phyloP scores from a whole-genome alignment of 176 grass and related monocot species.

The Tillandsia leiboldiana region DNA sequence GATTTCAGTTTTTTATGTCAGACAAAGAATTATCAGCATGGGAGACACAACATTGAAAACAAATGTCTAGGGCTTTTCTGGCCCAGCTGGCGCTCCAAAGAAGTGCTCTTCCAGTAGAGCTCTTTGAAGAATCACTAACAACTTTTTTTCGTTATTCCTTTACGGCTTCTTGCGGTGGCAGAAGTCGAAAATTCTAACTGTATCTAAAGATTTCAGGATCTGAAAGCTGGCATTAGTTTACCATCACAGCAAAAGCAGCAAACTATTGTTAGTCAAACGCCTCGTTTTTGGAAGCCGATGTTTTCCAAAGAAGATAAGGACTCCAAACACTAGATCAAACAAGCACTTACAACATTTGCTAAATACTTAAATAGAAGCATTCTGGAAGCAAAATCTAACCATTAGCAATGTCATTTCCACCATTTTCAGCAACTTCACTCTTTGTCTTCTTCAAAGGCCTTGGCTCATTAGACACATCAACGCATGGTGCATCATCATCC shows the following conservation, averaged over 20 bases:
- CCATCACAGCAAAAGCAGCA: too few species aligned
- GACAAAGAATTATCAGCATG: neutral
- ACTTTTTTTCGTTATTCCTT: too few species aligned
- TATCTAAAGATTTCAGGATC: too few species aligned
- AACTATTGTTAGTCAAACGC: neutral
- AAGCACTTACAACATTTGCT: too few species aligned
- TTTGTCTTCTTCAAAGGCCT: conserved; percentile 79
- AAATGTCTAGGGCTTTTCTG: neutral
- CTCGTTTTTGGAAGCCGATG: neutral
- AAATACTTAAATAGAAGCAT: neutral
- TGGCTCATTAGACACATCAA: conserved; percentile 27
- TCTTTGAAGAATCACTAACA: too few species aligned
- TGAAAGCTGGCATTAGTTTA: too few species aligned
- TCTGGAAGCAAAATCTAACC: neutral
- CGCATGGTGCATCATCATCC: conserved; percentile 15
- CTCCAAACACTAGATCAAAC: too few species aligned
- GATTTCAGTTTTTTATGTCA: conserved; percentile 17
- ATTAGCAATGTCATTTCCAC: conserved; percentile 29
- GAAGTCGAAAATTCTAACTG: neutral
- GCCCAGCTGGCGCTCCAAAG: too few species aligned
- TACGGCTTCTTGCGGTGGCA: neutral
- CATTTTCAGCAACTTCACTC: conserved; percentile 43
- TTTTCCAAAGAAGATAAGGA: too few species aligned
- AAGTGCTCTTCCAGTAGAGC: too few species aligned
- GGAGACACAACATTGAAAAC: conserved; percentile 2